Evolutionary conservation across 148 eudicot species (phyloP), one percentile per base, ranked within the genome.

Genomic region (Polygonum maritimum): DNA sequence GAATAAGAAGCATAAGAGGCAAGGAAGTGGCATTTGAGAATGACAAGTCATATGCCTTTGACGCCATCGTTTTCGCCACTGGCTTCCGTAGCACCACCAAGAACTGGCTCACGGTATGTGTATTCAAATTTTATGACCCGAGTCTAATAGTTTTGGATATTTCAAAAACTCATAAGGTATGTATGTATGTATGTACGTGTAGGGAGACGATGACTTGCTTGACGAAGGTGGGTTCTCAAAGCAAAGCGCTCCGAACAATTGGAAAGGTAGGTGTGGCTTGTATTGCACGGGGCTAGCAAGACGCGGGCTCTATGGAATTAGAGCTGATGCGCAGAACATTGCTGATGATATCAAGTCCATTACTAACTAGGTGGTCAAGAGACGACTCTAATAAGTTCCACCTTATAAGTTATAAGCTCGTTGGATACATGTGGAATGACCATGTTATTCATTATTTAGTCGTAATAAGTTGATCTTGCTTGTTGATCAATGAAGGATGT

Each of bases 51-150:
- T 74, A 78, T 57, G 81, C 82, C 12, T 93, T 89, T 15, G 96
- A 93, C 67, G 84, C 75, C 1, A 86, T 93, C 49, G 55, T 93
- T 48, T 91, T 93, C 36, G 92, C 94, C 38, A 91, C 98, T 4
- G 98, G 96, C 4, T 91, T 88, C 76, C 83, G 78, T 45, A 84
- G 89, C 70, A 81, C 88, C 1, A 91, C 90, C 18, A 41, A 78
- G 22, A 47, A 78, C 14, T 91, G 96, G 96, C 92, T 91, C 7
- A 8, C 1, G 47, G 47, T 44, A 44, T 44, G 47, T 44, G 10
- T 44, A 8, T 44, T 10, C 47, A 8, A 8, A 44, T 44, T 44
- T 9, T 10, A 44, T 44, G 47, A 44, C 47, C 47, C 47, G 31
- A 26, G 1, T 26, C 31, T 0, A 44, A 6, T 44, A 6, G 47